Evolutionary conservation across 257 asterid genomes (phyloP).

Genomic region (Solanum bulbocastanum): DNA sequence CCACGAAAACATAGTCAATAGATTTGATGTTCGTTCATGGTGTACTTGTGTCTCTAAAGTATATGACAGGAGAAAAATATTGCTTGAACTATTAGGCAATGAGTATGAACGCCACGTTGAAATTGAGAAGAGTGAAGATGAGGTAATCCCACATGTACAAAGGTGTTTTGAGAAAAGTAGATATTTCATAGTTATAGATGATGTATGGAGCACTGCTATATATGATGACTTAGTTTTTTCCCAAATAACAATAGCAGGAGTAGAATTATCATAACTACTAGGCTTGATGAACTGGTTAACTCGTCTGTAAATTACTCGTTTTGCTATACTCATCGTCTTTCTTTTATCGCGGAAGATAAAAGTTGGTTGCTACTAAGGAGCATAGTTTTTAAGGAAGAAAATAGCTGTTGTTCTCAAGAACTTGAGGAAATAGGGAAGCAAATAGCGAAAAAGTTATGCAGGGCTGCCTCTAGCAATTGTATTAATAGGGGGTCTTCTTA

Average conservation of each 20-base stretch:
- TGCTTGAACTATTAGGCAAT: neutral
- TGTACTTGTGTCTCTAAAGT: constrained; percentile 2
- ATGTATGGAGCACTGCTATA: constrained; percentile 3
- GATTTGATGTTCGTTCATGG: constrained; percentile 6
- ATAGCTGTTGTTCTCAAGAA: neutral
- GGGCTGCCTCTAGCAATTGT: constrained; percentile 3
- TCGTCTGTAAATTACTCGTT: neutral
- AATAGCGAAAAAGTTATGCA: neutral
- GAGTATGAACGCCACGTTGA: neutral
- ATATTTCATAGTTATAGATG: constrained; percentile 11
- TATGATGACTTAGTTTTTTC: neutral
- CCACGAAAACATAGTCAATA: neutral
- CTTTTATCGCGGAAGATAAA: neutral
- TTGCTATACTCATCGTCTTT: neutral
- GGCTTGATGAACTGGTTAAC: neutral
- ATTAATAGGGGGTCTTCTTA: neutral
- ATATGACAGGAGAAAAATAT: neutral
- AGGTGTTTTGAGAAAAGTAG: neutral
- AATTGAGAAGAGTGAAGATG: neutral
- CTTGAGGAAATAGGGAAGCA: neutral
- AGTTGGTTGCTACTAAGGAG: neutral
- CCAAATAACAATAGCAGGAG: constrained; percentile 4
- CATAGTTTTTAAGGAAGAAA: neutral
- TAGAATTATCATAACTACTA: constrained; percentile 7
- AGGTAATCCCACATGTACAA: neutral